Evolutionary conservation across 306 rosid species (phyloP).

Genomic region (Sicyos edulis): DNA sequence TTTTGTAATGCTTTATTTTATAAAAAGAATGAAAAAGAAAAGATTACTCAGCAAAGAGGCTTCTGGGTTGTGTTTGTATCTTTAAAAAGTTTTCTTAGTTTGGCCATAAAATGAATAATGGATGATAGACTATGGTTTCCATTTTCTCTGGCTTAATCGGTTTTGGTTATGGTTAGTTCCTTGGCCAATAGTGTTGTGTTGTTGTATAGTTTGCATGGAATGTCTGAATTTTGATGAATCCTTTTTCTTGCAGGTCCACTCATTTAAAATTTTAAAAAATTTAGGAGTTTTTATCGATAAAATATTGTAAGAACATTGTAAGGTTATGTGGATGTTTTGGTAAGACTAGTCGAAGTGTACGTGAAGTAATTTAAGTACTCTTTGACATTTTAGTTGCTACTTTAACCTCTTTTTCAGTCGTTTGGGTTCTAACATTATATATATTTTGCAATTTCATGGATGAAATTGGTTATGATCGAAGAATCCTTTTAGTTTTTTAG

Average conservation of each 20-base stretch:
- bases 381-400: no score
- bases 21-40: not conserved
- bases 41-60: not conserved
- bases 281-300: no score
- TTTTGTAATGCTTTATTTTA: slow-evolving; percentile 8
- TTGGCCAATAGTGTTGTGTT: not conserved
- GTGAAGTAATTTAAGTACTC: no score
- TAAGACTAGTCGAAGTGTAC: not conserved
- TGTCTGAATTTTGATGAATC: not conserved
- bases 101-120: not conserved
- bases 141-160: not conserved
- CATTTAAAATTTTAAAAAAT: not conserved
- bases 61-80: not conserved
- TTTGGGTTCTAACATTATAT: no score
- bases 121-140: not conserved
- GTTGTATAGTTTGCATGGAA: not conserved
- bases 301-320: not conserved
- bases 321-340: not conserved
- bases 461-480: no score
- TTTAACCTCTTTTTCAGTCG: no score
- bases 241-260: not conserved
- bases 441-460: no score
- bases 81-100: not conserved
- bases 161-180: slow-evolving; percentile 1
- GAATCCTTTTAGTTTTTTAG: no score